Evolutionary conservation across 1,284 basidiomycete species (phyloP).

Genomic region (Porogramme epimiltina): DNA sequence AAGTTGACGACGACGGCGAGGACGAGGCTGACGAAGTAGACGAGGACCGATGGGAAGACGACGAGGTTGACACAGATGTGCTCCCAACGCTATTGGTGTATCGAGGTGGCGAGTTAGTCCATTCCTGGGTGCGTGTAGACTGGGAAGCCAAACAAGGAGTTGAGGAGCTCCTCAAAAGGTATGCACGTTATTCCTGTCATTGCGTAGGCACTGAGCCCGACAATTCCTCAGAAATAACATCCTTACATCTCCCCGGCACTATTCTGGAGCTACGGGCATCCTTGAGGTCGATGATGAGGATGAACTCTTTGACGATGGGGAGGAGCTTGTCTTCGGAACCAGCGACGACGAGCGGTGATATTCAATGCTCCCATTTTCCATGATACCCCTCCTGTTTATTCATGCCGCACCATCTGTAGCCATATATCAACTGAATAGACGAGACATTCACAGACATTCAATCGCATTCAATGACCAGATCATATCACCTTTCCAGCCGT

Average conservation of each 20-base stretch:
- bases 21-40: conserved; percentile 36
- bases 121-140: conserved; percentile 85
- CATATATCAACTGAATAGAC: too few species aligned
- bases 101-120: conserved; percentile 76
- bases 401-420: too few species aligned
- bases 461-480: too few species aligned
- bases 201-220: neutral
- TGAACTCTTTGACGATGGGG: conserved; percentile 33
- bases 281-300: conserved; percentile 45
- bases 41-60: conserved; percentile 46
- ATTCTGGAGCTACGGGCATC: conserved; percentile 29
- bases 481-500: too few species aligned
- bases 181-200: conserved; percentile 16
- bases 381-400: too few species aligned
- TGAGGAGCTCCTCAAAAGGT: conserved; percentile 69
- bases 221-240: conserved; percentile 43
- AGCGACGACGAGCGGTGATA: conserved; percentile 30
- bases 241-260: conserved; percentile 36
- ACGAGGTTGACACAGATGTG: conserved; percentile 75
- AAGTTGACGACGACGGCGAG: conserved; percentile 43
- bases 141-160: conserved; percentile 76
- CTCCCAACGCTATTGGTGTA: conserved; percentile 85
- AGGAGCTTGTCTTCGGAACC: conserved; percentile 32
- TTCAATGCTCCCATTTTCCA: too few species aligned
- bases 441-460: too few species aligned